Conservation (phyloP, 306 rosid genomes). For the Quercus rubra region DNA sequence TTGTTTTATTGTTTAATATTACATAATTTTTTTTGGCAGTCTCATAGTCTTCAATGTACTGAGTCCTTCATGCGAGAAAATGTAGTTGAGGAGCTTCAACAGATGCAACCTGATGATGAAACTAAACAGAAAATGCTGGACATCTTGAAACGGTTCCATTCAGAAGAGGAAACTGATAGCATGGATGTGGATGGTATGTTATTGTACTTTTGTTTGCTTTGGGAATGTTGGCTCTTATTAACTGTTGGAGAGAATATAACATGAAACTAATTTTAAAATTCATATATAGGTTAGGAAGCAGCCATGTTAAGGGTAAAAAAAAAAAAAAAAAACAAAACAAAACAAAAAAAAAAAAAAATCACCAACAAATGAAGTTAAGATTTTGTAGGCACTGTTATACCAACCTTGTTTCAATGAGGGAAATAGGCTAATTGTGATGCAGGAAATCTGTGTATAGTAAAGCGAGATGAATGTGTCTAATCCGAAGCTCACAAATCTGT, state of each 20-base stretch:
- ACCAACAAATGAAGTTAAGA: background rate
- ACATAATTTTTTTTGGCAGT: constrained; percentile 36
- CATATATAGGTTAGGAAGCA: background rate
- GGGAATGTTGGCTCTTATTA: constrained; percentile 1
- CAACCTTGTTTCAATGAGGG: background rate
- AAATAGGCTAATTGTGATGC: background rate
- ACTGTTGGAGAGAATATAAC: background rate
- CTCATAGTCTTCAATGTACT: constrained; percentile 77
- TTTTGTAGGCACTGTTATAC: background rate
- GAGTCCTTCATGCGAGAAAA: constrained; percentile 93
- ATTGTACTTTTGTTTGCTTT: constrained; percentile 5
- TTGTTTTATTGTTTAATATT: background rate
- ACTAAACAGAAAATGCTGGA: constrained; percentile 72
- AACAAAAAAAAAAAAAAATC: no score
- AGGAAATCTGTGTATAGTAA: background rate
- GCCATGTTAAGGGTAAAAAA: background rate
- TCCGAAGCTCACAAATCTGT: background rate
- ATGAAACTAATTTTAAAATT: background rate
- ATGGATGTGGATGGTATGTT: constrained; percentile 60
- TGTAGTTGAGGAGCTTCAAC: constrained; percentile 75
- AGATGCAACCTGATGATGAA: constrained; percentile 58
- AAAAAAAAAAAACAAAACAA: no score
- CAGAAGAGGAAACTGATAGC: constrained; percentile 69
- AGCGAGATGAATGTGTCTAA: background rate
- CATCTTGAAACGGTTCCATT: constrained; percentile 68